Conservation (phyloP, 306 rosid species). For the Trifolium subterraneum region DNA sequence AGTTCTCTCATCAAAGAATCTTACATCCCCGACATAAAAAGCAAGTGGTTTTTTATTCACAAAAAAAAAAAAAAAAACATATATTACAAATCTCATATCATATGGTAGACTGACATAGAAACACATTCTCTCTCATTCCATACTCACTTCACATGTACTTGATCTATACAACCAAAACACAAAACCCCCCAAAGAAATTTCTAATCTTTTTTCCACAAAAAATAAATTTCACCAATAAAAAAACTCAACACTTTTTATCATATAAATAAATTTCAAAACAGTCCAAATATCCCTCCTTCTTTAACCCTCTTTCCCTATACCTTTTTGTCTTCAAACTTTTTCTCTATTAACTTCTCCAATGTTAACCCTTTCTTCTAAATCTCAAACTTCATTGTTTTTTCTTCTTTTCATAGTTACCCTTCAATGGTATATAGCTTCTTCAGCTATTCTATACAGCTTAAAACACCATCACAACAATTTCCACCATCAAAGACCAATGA, state of each 20-base stretch:
- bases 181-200: background rate
- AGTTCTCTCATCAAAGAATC: conserved; percentile 2
- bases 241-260: background rate
- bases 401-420: conserved; percentile 48
- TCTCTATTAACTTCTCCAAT: conserved; percentile 35
- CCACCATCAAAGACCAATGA: conserved; percentile 62
- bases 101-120: background rate
- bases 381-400: conserved; percentile 34
- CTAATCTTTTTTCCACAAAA: background rate
- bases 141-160: conserved; percentile 24
- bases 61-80: background rate
- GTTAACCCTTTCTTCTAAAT: conserved; percentile 45
- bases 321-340: conserved; percentile 44
- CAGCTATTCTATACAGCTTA: conserved; percentile 65
- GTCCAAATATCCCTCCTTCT: conserved; percentile 33
- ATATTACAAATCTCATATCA: background rate
- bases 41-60: conserved; percentile 2
- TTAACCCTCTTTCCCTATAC: conserved; percentile 23
- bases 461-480: conserved; percentile 58
- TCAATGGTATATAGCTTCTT: conserved; percentile 50
- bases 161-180: conserved; percentile 2
- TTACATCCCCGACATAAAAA: conserved; percentile 9
- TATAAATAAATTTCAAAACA: conserved; percentile 20
- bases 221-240: conserved; percentile 17
- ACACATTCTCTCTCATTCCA: conserved; percentile 21